Evolutionary conservation across 257 asterid genomes (phyloP).

Genomic region (Paulownia fortunei): DNA sequence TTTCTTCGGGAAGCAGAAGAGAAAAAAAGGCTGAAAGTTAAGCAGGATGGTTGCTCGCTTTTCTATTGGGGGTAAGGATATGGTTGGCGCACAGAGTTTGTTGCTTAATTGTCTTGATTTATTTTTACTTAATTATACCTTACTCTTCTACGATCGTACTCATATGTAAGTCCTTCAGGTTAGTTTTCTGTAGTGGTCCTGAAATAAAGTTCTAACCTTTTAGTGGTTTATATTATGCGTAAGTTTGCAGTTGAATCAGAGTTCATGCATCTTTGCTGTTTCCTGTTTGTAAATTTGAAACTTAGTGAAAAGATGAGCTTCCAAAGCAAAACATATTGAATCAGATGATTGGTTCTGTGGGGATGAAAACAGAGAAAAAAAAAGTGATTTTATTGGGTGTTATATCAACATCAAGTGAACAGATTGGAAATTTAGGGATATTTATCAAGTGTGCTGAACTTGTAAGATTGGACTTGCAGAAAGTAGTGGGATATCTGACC

Average conservation of each 20-base stretch:
- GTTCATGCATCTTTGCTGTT: neutral
- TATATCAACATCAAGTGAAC: neutral
- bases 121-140: slow-evolving; percentile 8
- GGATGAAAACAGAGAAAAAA: neutral
- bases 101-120: slow-evolving; percentile 4
- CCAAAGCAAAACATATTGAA: neutral
- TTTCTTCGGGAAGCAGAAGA: slow-evolving; percentile 60
- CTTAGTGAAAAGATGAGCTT: neutral
- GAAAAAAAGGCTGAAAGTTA: slow-evolving; percentile 53
- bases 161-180: neutral
- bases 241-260: neutral
- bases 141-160: slow-evolving; percentile 16
- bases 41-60: slow-evolving; percentile 56
- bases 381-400: neutral
- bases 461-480: slow-evolving; percentile 2
- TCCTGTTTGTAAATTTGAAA: neutral
- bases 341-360: neutral
- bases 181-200: slow-evolving; percentile 6
- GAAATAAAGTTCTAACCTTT: neutral
- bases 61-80: slow-evolving; percentile 54
- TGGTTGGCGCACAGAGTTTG: slow-evolving; percentile 51
- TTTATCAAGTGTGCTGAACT: neutral
- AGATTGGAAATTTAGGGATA: neutral
- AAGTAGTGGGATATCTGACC: neutral
- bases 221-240: neutral